Evolutionary conservation across 805 yeast species (phyloP), one percentile per base, ranked within the genome.

Genomic region (Diddensiella santjacobensis): DNA sequence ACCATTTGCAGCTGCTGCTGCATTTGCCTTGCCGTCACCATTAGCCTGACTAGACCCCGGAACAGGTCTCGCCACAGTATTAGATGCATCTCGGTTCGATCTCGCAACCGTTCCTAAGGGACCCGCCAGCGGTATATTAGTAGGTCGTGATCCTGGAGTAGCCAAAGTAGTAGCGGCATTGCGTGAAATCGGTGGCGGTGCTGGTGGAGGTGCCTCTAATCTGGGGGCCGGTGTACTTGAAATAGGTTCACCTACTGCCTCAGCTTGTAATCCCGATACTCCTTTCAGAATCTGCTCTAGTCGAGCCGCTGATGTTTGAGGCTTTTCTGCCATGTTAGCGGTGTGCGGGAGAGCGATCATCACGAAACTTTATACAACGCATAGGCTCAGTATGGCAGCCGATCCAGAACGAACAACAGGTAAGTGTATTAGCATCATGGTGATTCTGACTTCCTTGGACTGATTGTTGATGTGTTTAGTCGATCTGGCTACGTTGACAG

Each of bases 401-500:
- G 37, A 22, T 22, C 24, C 48, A 8, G 22, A 23, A 22, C 48
- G 39, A 41, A 46, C 49, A 26, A 26, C 48, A 45, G 48, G 48
- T 45, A 29, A 4, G 45, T 13, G 20, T 29, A 18, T 22, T 18
- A 38, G 11, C 11, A 13, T n/a, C 6, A 18, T 8, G 20, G 22
- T 19, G 15, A 38, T 6, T 19, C 17, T 17, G 31, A 23, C 13
- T 17, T 3, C 3, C 8, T 13, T 36, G 8, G 38, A 17, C 48
- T 48, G 31, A 38, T 37, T 26, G 8, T 26, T 26, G 8, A 8
- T 8, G 4, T 11, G n/a, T 42, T 8, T 22, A 74, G 80, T 86
- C 53, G 93, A 89, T 58, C 72, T 88, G 56, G 72, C 79, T 17
- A 75, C 79, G 57, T 77, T 93, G 47, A 81, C 81, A 41, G 85